A percentile compares a stretch with the other conserved stretches of the same genome.
phyloP scores from a whole-genome alignment of 2,329 filamentous ascomycete genomes.

The Gnomoniopsis sp. region DNA sequence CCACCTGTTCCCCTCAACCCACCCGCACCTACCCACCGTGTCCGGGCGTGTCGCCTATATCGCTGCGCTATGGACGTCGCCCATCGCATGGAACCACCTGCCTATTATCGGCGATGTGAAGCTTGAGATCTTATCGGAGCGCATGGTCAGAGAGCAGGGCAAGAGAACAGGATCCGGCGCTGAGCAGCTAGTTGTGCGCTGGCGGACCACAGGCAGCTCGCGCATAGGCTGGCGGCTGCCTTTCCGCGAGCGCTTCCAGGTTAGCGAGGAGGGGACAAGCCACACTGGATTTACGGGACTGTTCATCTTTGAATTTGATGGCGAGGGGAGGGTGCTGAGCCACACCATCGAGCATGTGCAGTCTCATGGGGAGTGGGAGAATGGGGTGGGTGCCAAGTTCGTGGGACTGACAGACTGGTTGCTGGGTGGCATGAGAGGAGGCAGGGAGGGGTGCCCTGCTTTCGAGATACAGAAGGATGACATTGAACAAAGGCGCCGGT shows the following conservation, averaged over 20 bases:
- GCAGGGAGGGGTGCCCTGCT: conserved; percentile 22
- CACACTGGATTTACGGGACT: conserved; percentile 82
- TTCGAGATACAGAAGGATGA: conserved; percentile 18
- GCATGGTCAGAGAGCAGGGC: conserved; percentile 66
- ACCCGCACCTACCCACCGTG: conserved; percentile 87
- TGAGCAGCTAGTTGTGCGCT: conserved; percentile 87
- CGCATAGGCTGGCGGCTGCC: conserved; percentile 28
- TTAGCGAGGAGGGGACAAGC: conserved; percentile 39
- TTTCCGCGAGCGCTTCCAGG: conserved; percentile 21
- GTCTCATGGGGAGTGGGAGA: conserved; percentile 78
- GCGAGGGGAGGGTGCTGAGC: conserved; percentile 74
- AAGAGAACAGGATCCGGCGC: conserved; percentile 52
- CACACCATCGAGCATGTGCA: conserved; percentile 95
- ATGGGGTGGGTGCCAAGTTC: conserved; percentile 74
- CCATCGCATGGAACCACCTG: conserved; percentile 90
- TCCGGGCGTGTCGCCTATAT: conserved; percentile 87
- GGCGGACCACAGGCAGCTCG: conserved; percentile 66
- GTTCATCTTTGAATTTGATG: conserved; percentile 95
- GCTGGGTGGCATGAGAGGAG: conserved; percentile 67
- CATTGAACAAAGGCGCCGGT: conserved; percentile 7
- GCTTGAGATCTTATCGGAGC: conserved; percentile 83
- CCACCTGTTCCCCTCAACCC: conserved; percentile 70
- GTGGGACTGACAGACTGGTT: conserved; percentile 95
- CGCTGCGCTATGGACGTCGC: conserved; percentile 92
- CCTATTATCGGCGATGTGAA: conserved; percentile 88